A percentile compares a stretch with the other conserved stretches of the same genome.
These are phyloP conservation scores for Multifurca ochricompacta DNA, from an alignment of 768 basidiomycete species.

Conservation along the genomic window DNA sequence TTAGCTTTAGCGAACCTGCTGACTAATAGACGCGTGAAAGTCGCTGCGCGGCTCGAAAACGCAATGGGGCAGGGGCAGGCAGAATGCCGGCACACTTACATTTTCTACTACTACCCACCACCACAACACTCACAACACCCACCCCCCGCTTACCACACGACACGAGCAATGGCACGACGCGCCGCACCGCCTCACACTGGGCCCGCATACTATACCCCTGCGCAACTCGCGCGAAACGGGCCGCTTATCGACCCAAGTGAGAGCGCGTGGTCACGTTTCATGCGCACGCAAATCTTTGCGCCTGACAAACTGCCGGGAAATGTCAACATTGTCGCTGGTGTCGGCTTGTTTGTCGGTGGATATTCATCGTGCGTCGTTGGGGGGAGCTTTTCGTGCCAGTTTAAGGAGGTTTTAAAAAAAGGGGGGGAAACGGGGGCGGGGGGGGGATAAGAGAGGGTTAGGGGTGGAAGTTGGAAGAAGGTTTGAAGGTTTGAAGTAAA, in stretches of 20 bases:
- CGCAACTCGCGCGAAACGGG: conserved; percentile 34
- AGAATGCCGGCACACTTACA: too few species aligned
- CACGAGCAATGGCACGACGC: conserved; percentile 58
- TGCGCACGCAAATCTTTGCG: conserved; percentile 58
- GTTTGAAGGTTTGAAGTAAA: too few species aligned
- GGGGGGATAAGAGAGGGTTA: background rate
- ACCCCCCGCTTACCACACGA: conserved; percentile 1
- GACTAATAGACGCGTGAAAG: conserved; percentile 1
- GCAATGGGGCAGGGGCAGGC: too few species aligned
- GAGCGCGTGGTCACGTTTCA: conserved; percentile 45
- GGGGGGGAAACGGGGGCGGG: background rate
- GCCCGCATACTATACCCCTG: conserved; percentile 45
- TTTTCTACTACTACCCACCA: background rate
- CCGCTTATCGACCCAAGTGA: conserved; percentile 51
- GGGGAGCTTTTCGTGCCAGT: conserved; percentile 71
- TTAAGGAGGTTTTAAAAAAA: conserved; percentile 37
- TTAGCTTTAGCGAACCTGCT: background rate
- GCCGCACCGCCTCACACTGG: conserved; percentile 46
- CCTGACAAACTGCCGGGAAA: conserved; percentile 74
- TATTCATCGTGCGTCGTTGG: conserved; percentile 65
- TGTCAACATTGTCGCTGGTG: conserved; percentile 57
- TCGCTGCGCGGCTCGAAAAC: too few species aligned
- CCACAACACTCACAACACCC: too few species aligned
- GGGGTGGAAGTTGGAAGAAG: background rate
- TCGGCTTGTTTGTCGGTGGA: conserved; percentile 60